Evolutionary conservation across 2,329 filamentous ascomycete genomes (phyloP), one percentile per base, ranked within the genome.

Genomic region (Aspergillus clavatus): DNA sequence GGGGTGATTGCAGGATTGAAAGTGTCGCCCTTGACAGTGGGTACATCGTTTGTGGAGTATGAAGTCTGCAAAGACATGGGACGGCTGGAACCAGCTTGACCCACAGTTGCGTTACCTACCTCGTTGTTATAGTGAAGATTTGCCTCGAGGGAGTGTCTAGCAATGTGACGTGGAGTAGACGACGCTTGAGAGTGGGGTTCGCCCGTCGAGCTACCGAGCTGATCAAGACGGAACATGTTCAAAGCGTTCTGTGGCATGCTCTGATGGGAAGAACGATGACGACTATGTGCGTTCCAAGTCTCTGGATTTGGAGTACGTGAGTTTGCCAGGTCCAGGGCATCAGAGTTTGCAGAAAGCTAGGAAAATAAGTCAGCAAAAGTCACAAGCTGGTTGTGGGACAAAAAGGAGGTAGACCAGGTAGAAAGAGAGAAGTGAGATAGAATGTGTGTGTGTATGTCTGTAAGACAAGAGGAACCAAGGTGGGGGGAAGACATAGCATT

Each of bases 21-120:
- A 43, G 79, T 77, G 43, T 79, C 74, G 54, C 77, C 84, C 78
- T 93, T 95, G 60, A 89, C 75, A 6, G 89, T 94, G 4, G 89
- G 87, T 16, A 96, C 77, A 60, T 97, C 90, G 66, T 86, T 93
- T 43, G 88, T 83, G 7, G 93, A 96, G 72, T 87, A 96, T 0
- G 91, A 96, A 36, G 86, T 84, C 68, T 90, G 87, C 46, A 95
- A 47, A 7, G 68, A 64, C 4, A 56, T 58, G 14, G 71, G 71
- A 18, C 71, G 68, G 54, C 53, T 78, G 21, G 60, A 54, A n/a
- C 56, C 39, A 35, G 55, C 53, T 12, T 63, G 45, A 19, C 57
- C 52, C 12, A 54, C 45, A 3, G 48, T 49, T 19, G 66, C 63
- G 23, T 59, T 53, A 11, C 45, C 50, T 7, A 51, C 53, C 12